Evolutionary conservation across 2,329 filamentous ascomycete genomes (phyloP).

Genomic region (Phaeosphaeriaceae sp.): DNA sequence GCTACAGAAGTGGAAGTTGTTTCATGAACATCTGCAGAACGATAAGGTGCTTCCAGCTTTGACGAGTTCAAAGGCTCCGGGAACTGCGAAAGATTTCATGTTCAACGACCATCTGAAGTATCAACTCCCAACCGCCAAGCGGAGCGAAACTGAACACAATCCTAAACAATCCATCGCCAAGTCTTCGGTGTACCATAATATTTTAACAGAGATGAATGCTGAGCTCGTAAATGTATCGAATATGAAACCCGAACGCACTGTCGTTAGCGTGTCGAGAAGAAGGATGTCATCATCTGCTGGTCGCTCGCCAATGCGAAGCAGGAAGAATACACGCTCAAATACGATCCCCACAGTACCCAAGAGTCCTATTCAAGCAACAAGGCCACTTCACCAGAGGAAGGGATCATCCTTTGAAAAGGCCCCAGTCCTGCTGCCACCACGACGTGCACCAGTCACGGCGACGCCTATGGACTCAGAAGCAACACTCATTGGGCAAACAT

Average conservation of each 20-base stretch:
- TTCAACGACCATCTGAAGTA: constrained; percentile 44
- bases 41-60: constrained; percentile 9
- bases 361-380: constrained; percentile 14
- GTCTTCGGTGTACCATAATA: constrained; percentile 27
- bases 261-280: constrained; percentile 16
- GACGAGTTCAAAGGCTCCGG: constrained; percentile 5
- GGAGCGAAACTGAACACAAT: constrained; percentile 6
- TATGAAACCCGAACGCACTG: constrained; percentile 20
- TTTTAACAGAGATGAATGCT: constrained; percentile 39
- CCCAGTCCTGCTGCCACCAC: constrained; percentile 15
- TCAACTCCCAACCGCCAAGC: constrained; percentile 29
- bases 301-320: constrained; percentile 27
- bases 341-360: constrained; percentile 19
- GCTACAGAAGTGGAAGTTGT: constrained; percentile 75
- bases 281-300: constrained; percentile 28
- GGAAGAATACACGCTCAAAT: constrained; percentile 22
- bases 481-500: constrained; percentile 31
- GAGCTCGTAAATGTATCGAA: constrained; percentile 32
- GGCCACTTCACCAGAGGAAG: constrained; percentile 20
- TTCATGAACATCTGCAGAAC: constrained; percentile 55
- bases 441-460: constrained; percentile 7
- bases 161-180: constrained; percentile 15
- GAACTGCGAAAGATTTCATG: constrained; percentile 24
- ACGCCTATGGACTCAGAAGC: constrained; percentile 37
- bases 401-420: constrained; percentile 24